Evolutionary conservation across 2,329 filamentous ascomycete genomes (phyloP).

Genomic region (Ambrosiella cleistominuta): DNA sequence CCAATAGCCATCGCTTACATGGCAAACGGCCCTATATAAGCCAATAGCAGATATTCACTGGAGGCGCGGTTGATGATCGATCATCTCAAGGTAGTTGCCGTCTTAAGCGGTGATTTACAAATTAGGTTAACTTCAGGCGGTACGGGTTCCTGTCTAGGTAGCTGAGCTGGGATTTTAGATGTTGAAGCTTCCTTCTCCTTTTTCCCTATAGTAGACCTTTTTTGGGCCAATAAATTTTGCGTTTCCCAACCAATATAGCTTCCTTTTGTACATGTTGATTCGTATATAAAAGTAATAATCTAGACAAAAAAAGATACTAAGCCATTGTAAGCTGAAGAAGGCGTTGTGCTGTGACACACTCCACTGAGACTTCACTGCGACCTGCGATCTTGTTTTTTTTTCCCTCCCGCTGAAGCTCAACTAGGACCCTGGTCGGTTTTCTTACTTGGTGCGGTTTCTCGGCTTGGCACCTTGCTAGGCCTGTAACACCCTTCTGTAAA

Average conservation of each 20-base stretch:
- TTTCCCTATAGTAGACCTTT: background rate
- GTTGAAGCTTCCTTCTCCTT: background rate
- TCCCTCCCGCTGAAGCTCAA: background rate
- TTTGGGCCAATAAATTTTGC: background rate
- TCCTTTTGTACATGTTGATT: too few relatives aligned
- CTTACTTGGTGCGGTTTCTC: too few relatives aligned
- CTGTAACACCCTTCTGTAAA: background rate
- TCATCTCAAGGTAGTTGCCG: background rate
- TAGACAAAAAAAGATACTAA: too few relatives aligned
- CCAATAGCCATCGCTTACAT: background rate
- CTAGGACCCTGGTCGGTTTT: too few relatives aligned
- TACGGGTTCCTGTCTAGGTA: background rate
- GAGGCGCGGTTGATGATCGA: background rate
- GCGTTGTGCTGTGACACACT: too few relatives aligned
- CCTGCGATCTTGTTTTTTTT: background rate
- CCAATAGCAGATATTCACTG: background rate
- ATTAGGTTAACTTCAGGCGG: background rate
- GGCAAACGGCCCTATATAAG: background rate
- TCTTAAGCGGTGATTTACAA: conserved; percentile 1
- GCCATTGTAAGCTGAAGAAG: too few relatives aligned
- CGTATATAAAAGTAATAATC: too few relatives aligned
- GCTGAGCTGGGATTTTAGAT: background rate
- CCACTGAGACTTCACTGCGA: too few relatives aligned
- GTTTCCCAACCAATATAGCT: background rate
- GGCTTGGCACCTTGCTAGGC: background rate